Conservation (phyloP, 352 stramenopile species). For the Pythium pyrilobum region DNA sequence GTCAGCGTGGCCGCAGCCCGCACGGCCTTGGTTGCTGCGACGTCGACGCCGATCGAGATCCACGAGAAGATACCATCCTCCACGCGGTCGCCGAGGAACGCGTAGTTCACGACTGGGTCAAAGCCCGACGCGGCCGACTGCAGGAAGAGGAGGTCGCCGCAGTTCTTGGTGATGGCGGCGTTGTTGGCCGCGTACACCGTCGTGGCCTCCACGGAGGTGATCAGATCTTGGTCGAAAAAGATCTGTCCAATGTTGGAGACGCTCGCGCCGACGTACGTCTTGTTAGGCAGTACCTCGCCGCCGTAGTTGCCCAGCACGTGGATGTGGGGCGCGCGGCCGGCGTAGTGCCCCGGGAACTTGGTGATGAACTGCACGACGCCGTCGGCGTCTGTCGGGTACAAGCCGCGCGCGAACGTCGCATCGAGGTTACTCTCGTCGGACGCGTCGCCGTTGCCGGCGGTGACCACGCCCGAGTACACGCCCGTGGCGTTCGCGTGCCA, state of each 20-base stretch:
- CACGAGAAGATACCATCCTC: slow-evolving; percentile 23
- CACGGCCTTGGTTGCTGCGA: slow-evolving; percentile 14
- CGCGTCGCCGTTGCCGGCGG: neutral
- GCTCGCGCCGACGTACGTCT: neutral
- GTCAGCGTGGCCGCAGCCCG: slow-evolving; percentile 15
- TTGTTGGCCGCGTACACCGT: slow-evolving; percentile 18
- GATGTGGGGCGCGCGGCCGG: neutral
- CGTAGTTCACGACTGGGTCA: slow-evolving; percentile 27
- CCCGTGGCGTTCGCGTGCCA: slow-evolving; percentile 5
- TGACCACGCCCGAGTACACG: slow-evolving; percentile 4
- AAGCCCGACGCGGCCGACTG: slow-evolving; percentile 19
- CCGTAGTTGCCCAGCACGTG: slow-evolving; percentile 4
- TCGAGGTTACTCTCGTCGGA: neutral
- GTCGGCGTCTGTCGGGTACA: neutral
- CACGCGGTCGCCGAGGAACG: slow-evolving; percentile 22
- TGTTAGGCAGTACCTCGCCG: neutral
- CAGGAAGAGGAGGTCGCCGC: slow-evolving; percentile 15
- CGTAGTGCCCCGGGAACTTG: slow-evolving; percentile 7
- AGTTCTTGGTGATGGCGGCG: slow-evolving; percentile 21
- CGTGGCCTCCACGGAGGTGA: neutral
- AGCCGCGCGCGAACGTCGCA: neutral
- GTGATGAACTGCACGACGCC: slow-evolving; percentile 4
- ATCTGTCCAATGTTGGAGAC: slow-evolving; percentile 9
- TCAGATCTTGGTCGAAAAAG: slow-evolving; percentile 5
- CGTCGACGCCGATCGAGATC: slow-evolving; percentile 27